Evolutionary conservation across 371 early-diverging fungal species (phyloP), one percentile per base, ranked within the genome.

Genomic region (Circinella umbellata): DNA sequence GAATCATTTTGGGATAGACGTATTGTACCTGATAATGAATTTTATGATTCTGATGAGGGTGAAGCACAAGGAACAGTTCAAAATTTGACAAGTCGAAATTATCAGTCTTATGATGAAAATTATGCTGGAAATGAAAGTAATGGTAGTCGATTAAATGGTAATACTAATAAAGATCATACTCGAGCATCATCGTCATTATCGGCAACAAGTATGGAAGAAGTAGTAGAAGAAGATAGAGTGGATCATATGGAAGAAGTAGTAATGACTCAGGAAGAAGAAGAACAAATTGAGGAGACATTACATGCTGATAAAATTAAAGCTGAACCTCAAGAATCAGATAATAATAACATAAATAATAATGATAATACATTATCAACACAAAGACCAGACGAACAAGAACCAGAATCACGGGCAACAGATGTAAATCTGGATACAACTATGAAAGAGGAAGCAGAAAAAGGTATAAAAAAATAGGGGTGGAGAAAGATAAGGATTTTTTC

Each of bases 1-100:
- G 84, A 88, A 74, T 76, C 79, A 1, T 82, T 84, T 71, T 80
- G 83, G 73, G 92, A 92, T 76, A 71, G 81, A 46, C 86, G 86
- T 37, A 77, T 87, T n/a, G 78, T 86, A 6, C 91, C 89, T 36
- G 88, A 88, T 34, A 88, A 85, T 53, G 90, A 90, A 76, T 84
- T 80, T 18, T 90, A 90, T 37, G 92, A 92, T 67, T 88, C 88
- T 13, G 91, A 91, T 64, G 91, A 91, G 68, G 91, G 90, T n/a
- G 85, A 85, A 63, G 76, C 76, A 34, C 75, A 77, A 65, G 80
- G 79, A 13, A 67, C 75, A 14, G 64, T 63, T 13, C 64, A 63
- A 5, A 74, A 73, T 53, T 55, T 70, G 15, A 64, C 49, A 46
- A 78, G 78, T 47, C 66, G 74, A 37, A 71, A 81, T 64, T 67